Evolutionary conservation across 768 basidiomycete genomes (phyloP), one percentile per base, ranked within the genome.

Genomic region (Tricholoma bakamatsutake): DNA sequence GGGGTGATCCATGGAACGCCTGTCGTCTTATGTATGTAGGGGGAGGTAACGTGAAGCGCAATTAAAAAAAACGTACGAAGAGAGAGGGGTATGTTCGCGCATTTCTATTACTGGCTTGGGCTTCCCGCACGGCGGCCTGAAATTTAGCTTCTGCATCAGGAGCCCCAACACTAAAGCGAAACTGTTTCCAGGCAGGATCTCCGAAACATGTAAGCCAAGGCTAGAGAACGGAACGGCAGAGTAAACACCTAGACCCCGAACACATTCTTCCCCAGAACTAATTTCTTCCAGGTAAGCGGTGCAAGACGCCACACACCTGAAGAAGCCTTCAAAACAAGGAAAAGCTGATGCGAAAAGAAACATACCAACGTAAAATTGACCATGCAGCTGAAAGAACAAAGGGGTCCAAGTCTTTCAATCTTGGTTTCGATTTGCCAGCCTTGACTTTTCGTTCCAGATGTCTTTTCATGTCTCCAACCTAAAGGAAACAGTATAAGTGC

Each of bases 131-230:
- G 5, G 79, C 80, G 5, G 62, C 62, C 40, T 76, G 71, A 63
- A 86, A 86, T 57, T 81, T 83, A 13, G 84, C 83, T 66, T 88
- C 88, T 8, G 85, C 84, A 59, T 84, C 82, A 3, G 88, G 87
- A 1, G 83, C 78, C 4, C 87, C 88, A 10, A 87, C 85, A 53
- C 81, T 82, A 66, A 90, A 81, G 21, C 83, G 74, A 65, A 87
- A 89, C 58, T 90, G 88, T 27, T 77, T 70, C 78, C 80, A 87
- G 0, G 55, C 62, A 0, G 71, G 50, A 54, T 76, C 83, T 83
- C 12, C 15, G n/a, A 17, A 48, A 8, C 52, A 18, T 17, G 18
- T 33, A 17, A n/a, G n/a, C 54, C 28, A 27, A 47, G 42, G 17
- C 31, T 2, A 39, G 9, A 13, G 9, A 11, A 47, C n/a, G 7